Conservation (phyloP, 225 moss, liverwort and hornwort species). For the Polytrichum formosum region DNA sequence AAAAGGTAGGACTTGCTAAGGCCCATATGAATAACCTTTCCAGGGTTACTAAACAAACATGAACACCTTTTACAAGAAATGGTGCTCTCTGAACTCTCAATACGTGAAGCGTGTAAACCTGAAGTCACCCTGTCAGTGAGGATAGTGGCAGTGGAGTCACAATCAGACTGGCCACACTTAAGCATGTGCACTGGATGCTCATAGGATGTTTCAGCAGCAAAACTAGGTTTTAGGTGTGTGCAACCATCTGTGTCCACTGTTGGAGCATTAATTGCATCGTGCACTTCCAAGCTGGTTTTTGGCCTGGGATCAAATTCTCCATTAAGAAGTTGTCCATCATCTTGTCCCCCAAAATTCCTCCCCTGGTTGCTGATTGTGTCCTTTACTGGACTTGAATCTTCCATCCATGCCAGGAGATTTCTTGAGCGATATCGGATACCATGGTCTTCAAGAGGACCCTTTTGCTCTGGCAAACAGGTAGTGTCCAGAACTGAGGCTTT, state of each 20-base stretch:
- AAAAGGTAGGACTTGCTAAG: slow-evolving; percentile 23
- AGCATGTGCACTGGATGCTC: background rate
- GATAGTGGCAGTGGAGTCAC: slow-evolving; percentile 1
- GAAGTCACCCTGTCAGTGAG: slow-evolving; percentile 5
- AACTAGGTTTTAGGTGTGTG: background rate
- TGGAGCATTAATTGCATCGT: background rate
- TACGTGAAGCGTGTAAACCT: slow-evolving; percentile 4
- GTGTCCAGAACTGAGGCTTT: background rate
- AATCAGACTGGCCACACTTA: background rate
- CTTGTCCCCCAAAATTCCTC: background rate
- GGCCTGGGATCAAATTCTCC: background rate
- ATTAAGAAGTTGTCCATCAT: background rate
- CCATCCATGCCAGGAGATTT: background rate
- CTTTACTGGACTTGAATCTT: background rate
- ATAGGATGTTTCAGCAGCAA: background rate
- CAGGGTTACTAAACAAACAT: slow-evolving; percentile 9
- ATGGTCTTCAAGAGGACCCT: background rate
- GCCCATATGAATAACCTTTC: slow-evolving; percentile 5
- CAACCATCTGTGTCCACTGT: background rate
- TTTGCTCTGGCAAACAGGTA: background rate
- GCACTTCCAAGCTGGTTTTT: background rate
- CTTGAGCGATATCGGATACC: background rate
- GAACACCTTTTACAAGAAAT: slow-evolving; percentile 18
- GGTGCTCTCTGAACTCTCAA: background rate
- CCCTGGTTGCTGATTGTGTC: background rate